Conservation (phyloP, 352 stramenopile species). For the Globisporangium megalacanthum region DNA sequence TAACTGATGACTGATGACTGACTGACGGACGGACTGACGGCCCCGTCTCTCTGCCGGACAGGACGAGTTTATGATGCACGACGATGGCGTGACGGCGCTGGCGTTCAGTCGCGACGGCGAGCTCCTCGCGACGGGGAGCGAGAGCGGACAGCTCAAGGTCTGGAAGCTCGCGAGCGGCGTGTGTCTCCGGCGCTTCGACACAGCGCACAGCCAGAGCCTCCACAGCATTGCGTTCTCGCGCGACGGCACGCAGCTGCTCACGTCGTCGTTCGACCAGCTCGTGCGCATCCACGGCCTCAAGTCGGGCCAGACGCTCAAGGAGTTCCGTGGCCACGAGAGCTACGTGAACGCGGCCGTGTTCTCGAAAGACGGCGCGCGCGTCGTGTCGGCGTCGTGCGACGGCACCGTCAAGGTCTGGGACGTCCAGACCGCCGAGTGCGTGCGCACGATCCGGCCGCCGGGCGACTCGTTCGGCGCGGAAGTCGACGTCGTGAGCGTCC, state of each 20-base stretch:
- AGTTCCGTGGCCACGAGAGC: constrained; percentile 90
- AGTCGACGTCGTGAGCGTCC: constrained; percentile 70
- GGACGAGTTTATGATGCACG: constrained; percentile 93
- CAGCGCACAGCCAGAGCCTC: constrained; percentile 73
- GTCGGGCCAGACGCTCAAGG: constrained; percentile 89
- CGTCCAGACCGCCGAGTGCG: constrained; percentile 71
- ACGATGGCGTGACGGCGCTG: constrained; percentile 80
- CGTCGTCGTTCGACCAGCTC: constrained; percentile 84
- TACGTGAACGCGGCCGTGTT: constrained; percentile 91
- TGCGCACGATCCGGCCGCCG: constrained; percentile 69
- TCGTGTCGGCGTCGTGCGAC: constrained; percentile 89
- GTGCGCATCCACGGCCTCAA: constrained; percentile 93
- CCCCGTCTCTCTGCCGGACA: constrained; percentile 5
- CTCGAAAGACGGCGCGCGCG: constrained; percentile 47
- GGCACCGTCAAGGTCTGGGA: constrained; percentile 92
- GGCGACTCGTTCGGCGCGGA: constrained; percentile 45
- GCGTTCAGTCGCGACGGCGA: constrained; percentile 84
- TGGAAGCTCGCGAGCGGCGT: constrained; percentile 90
- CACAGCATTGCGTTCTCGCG: constrained; percentile 88
- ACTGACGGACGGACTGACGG: neutral
- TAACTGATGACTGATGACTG: too few relatives aligned
- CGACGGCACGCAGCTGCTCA: constrained; percentile 89
- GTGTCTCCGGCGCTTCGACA: constrained; percentile 88
- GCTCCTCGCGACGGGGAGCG: constrained; percentile 84
- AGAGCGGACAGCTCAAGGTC: constrained; percentile 87